phyloP scores from a whole-genome alignment of 129 eudicot genomes.

The Tagetes patula region DNA sequence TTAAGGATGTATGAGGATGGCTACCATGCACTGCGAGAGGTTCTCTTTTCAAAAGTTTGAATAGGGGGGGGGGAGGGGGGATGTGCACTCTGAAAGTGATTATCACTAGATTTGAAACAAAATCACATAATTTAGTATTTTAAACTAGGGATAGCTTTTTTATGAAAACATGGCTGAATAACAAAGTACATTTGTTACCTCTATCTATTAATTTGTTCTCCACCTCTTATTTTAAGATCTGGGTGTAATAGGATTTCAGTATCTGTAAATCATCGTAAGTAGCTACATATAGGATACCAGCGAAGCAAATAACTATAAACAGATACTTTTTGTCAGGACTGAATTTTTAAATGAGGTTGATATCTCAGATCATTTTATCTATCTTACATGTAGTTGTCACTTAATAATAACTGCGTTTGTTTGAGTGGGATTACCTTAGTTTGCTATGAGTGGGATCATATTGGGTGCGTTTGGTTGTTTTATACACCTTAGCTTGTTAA shows the following conservation, averaged over 20 bases:
- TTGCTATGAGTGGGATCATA: no score
- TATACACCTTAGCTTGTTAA: constrained; percentile 17
- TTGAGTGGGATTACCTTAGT: no score
- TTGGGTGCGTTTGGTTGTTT: not conserved
- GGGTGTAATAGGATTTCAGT: not conserved
- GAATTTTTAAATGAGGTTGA: not conserved
- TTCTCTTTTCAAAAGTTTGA: constrained; percentile 19
- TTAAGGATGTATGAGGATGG: constrained; percentile 85
- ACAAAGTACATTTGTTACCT: constrained; percentile 1
- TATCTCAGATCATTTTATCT: not conserved
- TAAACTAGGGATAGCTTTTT: constrained; percentile 3
- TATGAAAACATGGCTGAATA: not conserved
- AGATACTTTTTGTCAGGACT: not conserved
- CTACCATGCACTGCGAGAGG: constrained; percentile 92
- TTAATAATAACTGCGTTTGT: not conserved
- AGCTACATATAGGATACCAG: not conserved
- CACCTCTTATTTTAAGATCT: not conserved
- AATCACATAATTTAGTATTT: not conserved
- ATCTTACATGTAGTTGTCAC: constrained; percentile 6
- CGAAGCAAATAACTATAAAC: not conserved
- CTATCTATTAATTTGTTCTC: not conserved
- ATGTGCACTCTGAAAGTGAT: not conserved
- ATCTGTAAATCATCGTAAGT: not conserved
- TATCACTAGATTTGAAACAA: not conserved
- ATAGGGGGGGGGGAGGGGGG: not conserved